A percentile compares a stretch with the other conserved stretches of the same genome.
These are phyloP conservation scores for Penicillium desertorum DNA, from an alignment of 495 filamentous ascomycete genomes.

Conservation along the genomic window DNA sequence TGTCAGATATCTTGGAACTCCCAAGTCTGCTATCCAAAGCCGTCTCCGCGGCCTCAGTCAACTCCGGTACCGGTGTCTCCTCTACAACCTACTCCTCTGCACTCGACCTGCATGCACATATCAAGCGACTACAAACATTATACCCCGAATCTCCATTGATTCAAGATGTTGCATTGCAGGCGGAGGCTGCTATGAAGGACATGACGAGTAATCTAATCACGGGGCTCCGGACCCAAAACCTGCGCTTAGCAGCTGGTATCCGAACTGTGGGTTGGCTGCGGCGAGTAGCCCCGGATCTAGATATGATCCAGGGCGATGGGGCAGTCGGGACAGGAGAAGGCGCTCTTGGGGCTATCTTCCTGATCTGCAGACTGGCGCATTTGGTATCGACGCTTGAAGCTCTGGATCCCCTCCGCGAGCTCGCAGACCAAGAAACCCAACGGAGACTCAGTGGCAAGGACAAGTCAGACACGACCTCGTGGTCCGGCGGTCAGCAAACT, in stretches of 20 bases:
- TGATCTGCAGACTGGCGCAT: conserved; percentile 81
- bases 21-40: conserved; percentile 79
- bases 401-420: conserved; percentile 77
- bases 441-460: conserved; percentile 33
- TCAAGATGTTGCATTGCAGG: conserved; percentile 67
- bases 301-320: conserved; percentile 45
- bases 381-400: conserved; percentile 79
- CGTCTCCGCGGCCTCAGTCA: conserved; percentile 60
- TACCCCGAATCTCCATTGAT: conserved; percentile 79
- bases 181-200: conserved; percentile 83
- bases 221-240: conserved; percentile 68
- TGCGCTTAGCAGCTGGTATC: conserved; percentile 89
- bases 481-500: conserved; percentile 84
- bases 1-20: conserved; percentile 89
- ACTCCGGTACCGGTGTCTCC: conserved; percentile 44
- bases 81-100: conserved; percentile 87
- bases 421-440: conserved; percentile 83
- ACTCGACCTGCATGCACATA: conserved; percentile 90
- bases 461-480: conserved; percentile 39
- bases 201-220: conserved; percentile 85
- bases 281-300: conserved; percentile 79
- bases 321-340: conserved; percentile 51
- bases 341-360: conserved; percentile 78
- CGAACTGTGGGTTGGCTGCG: conserved; percentile 90
- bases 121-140: conserved; percentile 77